phyloP scores from a whole-genome alignment of 768 basidiomycete species.

The Termitomyces heimii region DNA sequence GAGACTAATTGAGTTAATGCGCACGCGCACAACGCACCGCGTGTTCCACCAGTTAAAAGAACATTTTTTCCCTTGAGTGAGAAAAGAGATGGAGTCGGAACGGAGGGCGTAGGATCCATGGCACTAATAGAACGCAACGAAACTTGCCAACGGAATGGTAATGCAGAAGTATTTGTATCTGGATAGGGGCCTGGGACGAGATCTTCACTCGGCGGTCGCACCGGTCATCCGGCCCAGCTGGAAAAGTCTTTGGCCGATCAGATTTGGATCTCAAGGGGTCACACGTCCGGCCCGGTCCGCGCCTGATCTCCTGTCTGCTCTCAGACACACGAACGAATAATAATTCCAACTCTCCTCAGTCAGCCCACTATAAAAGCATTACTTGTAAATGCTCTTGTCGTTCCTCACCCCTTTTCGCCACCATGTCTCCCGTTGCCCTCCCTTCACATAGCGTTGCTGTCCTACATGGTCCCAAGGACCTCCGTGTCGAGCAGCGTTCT shows the following conservation, averaged over 20 bases:
- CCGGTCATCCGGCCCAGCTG: conserved; percentile 13
- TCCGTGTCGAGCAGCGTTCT: conserved; percentile 71
- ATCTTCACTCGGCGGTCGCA: conserved; percentile 11
- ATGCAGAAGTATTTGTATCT: conserved; percentile 1
- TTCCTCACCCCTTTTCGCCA: conserved; percentile 13
- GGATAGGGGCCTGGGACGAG: conserved; percentile 4
- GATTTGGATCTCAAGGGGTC: conserved; percentile 13
- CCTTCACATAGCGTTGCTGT: conserved; percentile 67
- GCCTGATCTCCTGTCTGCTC: conserved; percentile 17
- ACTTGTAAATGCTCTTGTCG: conserved; percentile 11
- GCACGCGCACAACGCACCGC: conserved; percentile 39
- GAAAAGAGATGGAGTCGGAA: conserved; percentile 54
- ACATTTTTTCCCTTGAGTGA: conserved; percentile 60
- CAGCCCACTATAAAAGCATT: conserved; percentile 12
- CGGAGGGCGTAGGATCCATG: conserved; percentile 51
- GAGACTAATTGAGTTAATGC: conserved; percentile 6
- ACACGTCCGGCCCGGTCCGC: conserved; percentile 16
- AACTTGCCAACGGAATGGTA: not conserved
- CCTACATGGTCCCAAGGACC: conserved; percentile 78
- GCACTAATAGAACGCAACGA: conserved; percentile 5
- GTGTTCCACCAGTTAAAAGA: conserved; percentile 76
- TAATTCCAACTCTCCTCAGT: conserved; percentile 11
- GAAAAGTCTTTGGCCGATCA: conserved; percentile 7
- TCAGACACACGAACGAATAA: conserved; percentile 12
- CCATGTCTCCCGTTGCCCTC: conserved; percentile 38